These are phyloP conservation scores for Cyclotella atomus DNA, from an alignment of 108 stramenopile genomes.

Conservation along the genomic window DNA sequence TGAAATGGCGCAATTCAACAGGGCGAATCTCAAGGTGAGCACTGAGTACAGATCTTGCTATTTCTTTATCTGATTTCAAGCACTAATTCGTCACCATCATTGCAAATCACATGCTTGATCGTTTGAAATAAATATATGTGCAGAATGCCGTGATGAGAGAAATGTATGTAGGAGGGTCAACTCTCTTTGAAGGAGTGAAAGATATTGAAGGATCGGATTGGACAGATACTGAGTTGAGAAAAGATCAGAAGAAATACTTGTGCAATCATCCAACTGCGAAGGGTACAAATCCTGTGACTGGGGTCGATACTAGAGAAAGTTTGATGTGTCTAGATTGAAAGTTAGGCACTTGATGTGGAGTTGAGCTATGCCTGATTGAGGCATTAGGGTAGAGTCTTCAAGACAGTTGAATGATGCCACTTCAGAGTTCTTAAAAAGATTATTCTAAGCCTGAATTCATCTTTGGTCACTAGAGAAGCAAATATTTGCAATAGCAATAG, in stretches of 20 bases:
- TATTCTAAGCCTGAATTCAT: too few relatives aligned
- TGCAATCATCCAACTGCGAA: slow-evolving; percentile 92
- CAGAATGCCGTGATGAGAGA: slow-evolving; percentile 86
- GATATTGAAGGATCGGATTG: slow-evolving; percentile 88
- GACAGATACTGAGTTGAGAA: slow-evolving; percentile 71
- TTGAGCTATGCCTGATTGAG: not conserved
- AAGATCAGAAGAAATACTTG: slow-evolving; percentile 91
- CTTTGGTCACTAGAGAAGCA: too few relatives aligned
- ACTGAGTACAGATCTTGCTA: not conserved
- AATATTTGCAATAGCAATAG: too few relatives aligned
- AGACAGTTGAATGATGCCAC: too few relatives aligned
- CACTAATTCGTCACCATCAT: not conserved
- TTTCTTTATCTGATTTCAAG: not conserved
- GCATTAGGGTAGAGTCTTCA: too few relatives aligned
- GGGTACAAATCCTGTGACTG: slow-evolving; percentile 91
- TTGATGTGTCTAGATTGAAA: slow-evolving; percentile 77
- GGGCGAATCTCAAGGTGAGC: slow-evolving; percentile 63
- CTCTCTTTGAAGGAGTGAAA: slow-evolving; percentile 86
- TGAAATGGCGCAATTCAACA: slow-evolving; percentile 88
- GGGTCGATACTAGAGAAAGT: slow-evolving; percentile 91
- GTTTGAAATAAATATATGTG: too few relatives aligned
- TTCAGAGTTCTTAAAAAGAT: too few relatives aligned
- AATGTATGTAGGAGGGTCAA: slow-evolving; percentile 91
- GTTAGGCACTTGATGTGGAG: not conserved
- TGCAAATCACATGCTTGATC: too few relatives aligned